These are phyloP conservation scores for Astrothelium subdiscretum DNA, from an alignment of 495 filamentous ascomycete genomes.

Conservation along the genomic window DNA sequence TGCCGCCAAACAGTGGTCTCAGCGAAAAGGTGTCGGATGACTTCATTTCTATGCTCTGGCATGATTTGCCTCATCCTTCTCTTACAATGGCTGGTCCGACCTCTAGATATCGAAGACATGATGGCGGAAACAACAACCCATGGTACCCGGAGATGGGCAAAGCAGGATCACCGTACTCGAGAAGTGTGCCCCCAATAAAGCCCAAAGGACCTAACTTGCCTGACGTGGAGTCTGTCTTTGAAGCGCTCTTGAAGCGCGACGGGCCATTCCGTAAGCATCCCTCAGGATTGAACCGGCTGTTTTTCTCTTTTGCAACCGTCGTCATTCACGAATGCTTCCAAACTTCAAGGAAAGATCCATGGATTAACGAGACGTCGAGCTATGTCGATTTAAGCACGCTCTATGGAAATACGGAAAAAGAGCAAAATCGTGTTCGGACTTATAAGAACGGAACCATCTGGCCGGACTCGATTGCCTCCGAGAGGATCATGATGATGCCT, in stretches of 20 bases:
- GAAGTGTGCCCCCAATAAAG: constrained; percentile 21
- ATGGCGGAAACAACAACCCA: constrained; percentile 29
- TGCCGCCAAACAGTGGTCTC: constrained; percentile 25
- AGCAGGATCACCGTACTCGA: constrained; percentile 27
- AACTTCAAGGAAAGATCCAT: constrained; percentile 30
- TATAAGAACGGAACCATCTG: constrained; percentile 21
- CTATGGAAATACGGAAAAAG: constrained; percentile 21
- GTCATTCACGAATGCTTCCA: constrained; percentile 21
- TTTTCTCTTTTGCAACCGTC: constrained; percentile 24
- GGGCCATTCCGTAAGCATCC: constrained; percentile 25
- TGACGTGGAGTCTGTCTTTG: constrained; percentile 19
- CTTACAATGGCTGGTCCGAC: constrained; percentile 19
- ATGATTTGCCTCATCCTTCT: constrained; percentile 21
- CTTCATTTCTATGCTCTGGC: constrained; percentile 25
- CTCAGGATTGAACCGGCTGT: constrained; percentile 23
- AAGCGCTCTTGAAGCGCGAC: constrained; percentile 20
- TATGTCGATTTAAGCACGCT: constrained; percentile 25
- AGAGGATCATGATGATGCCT: constrained; percentile 25
- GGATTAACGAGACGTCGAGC: constrained; percentile 25
- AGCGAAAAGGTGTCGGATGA: constrained; percentile 20
- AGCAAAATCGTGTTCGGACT: constrained; percentile 20
- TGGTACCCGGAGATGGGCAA: constrained; percentile 35
- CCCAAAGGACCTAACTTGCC: constrained; percentile 22
- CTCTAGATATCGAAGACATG: constrained; percentile 26
- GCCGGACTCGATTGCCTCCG: constrained; percentile 23